A percentile compares a stretch with the other conserved stretches of the same genome.
Conservation (phyloP, 192 early-diverging fungal genomes). For the Linnemannia elongata region DNA sequence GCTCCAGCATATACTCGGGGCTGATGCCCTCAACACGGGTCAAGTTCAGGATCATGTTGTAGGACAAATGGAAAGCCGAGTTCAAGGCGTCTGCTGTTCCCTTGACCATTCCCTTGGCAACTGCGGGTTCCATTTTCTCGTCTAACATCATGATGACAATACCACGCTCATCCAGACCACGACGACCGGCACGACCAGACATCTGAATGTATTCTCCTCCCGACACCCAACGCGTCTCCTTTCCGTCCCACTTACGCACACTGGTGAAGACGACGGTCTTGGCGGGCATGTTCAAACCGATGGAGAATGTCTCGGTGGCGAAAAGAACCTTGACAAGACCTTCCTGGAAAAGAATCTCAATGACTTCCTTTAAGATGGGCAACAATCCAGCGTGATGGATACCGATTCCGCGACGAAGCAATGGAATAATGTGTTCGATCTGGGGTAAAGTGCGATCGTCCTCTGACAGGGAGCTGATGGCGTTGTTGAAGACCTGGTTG, state of each 20-base stretch:
- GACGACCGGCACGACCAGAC: constrained; percentile 97
- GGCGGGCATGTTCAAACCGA: constrained; percentile 99
- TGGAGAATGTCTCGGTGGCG: constrained; percentile 99
- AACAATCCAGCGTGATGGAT: constrained; percentile 97
- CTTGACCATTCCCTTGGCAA: constrained; percentile 95
- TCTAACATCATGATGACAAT: constrained; percentile 98
- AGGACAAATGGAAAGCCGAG: constrained; percentile 95
- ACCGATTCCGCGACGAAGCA: constrained; percentile 93
- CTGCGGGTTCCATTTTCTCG: constrained; percentile 93
- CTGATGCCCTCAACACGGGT: constrained; percentile 94
- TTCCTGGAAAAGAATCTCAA: constrained; percentile 98
- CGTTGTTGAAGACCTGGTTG: constrained; percentile 86
- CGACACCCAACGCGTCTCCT: constrained; percentile 81
- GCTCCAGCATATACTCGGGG: constrained; percentile 92
- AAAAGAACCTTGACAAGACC: constrained; percentile 98
- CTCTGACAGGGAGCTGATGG: constrained; percentile 85
- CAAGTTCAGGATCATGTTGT: constrained; percentile 98
- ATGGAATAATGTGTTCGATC: constrained; percentile 92
- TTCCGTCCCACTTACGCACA: constrained; percentile 94
- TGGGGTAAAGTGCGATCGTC: constrained; percentile 93
- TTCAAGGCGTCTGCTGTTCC: constrained; percentile 84
- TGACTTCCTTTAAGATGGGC: constrained; percentile 96
- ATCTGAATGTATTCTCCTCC: constrained; percentile 99
- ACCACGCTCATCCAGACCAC: constrained; percentile 97
- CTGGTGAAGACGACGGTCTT: constrained; percentile 98